Base-by-base conservation (phyloP, 371 early-diverging fungal species). In the Syncephalis plumigaleata region DNA sequence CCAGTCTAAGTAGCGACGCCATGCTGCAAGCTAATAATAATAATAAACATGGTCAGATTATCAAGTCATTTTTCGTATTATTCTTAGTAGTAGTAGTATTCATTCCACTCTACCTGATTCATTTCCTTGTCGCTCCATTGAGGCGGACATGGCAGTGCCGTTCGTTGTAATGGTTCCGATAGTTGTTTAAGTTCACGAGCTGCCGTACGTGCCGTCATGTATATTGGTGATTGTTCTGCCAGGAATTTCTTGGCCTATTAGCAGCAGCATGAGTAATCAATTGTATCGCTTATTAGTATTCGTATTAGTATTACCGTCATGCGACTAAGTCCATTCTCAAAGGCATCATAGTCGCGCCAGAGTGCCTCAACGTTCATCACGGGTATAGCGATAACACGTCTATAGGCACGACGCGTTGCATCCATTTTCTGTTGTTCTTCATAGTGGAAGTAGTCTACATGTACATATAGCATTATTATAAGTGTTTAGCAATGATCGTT, bases 311-410 rank as follows among this genome's bases (percentile, higher is more conserved):
- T 54, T 73, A 80, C 84, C 46, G 84, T 82, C 50, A 82, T 56
- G 55, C 84, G 75, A 61, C 85, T 90, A 26, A 91, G 61, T 9
- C 66, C 68, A 53, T 86, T 89, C 59, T 96, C 97, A 72, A 86
- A 94, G 36, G 72, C 63, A 61, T 96, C 97, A 58, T 90, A 96
- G 40, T 91, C 84, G 45, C 87, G 87, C 97, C 97, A 96, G 8
- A 96, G 70, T 47, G 77, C 72, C 46, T 94, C 95, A 4, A 94
- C 71, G 45, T 86, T 81, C 47, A 73, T 65, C 38, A 89, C 52
- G 0, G 95, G 95, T 22, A 89, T 85, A 9, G 75, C 62, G 3
- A 92, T 73, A 3, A 91, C 97, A 31, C 73, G 71, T 51, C 90
- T 88, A 54, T 77, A 95, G 9, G 82, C 72, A 27, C 81, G 70